These are phyloP conservation scores for Wickerhamomyces ciferrii DNA, from an alignment of 805 yeast species.

Conservation along the genomic window DNA sequence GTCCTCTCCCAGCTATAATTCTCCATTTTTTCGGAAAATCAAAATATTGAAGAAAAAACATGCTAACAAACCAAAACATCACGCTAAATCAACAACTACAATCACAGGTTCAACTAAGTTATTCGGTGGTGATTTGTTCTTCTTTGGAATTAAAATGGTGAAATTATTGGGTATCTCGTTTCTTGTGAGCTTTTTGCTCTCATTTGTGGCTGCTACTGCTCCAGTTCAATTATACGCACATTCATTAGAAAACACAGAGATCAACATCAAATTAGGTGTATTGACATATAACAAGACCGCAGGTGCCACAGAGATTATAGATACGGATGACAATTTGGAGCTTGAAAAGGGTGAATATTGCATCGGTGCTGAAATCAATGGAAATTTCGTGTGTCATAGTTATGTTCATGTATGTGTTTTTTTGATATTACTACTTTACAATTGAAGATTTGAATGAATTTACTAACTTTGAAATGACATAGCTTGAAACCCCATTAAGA, in stretches of 20 bases:
- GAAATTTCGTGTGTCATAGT: conserved; percentile 11
- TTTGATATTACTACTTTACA: too few species aligned
- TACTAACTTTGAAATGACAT: not conserved
- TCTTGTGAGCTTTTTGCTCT: not conserved
- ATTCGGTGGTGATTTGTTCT: too few species aligned
- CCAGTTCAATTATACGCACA: conserved; percentile 2
- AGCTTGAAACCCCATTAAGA: conserved; percentile 10
- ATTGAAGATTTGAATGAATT: too few species aligned
- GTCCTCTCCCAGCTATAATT: too few species aligned
- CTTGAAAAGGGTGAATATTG: conserved; percentile 10
- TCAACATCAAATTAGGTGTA: conserved; percentile 1
- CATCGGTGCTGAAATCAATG: conserved; percentile 14
- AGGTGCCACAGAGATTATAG: not conserved
- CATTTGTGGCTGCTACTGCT: not conserved
- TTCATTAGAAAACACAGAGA: not conserved
- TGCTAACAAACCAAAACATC: too few species aligned
- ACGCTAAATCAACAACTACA: too few species aligned
- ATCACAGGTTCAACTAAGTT: too few species aligned
- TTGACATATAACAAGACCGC: conserved; percentile 1
- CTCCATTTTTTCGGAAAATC: too few species aligned
- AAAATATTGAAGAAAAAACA: too few species aligned
- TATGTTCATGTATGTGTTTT: conserved; percentile 12
- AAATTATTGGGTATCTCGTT: not conserved
- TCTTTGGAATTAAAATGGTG: not conserved
- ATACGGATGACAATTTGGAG: not conserved